Conservation (phyloP, 2,329 filamentous ascomycete species). For the Penicillium sumatraense region DNA sequence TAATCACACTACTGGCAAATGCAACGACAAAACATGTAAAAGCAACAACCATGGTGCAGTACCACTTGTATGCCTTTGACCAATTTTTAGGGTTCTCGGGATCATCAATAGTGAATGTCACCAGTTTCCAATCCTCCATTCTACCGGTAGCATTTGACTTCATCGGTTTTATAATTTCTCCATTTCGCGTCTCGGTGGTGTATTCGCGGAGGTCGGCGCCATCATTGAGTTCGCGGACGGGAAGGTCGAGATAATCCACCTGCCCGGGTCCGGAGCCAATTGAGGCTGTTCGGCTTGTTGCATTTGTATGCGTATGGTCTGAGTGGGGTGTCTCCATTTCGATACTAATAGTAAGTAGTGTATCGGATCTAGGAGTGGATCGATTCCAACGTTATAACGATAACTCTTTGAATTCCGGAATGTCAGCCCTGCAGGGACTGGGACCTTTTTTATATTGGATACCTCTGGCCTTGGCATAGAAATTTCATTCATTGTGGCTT, state of each 20-base stretch:
- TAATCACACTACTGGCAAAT: constrained; percentile 75
- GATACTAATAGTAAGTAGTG: neutral
- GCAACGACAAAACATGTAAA: constrained; percentile 75
- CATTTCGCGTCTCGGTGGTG: constrained; percentile 62
- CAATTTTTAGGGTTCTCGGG: constrained; percentile 85
- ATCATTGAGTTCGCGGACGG: constrained; percentile 66
- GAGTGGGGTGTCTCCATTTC: constrained; percentile 23
- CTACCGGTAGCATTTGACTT: constrained; percentile 60
- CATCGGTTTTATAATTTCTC: constrained; percentile 63
- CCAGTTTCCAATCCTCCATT: constrained; percentile 63
- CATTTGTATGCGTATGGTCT: constrained; percentile 12
- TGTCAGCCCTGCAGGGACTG: neutral
- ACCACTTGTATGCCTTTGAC: constrained; percentile 79
- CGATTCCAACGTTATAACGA: neutral
- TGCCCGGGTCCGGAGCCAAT: constrained; percentile 22
- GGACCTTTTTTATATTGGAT: constrained; percentile 19
- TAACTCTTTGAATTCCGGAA: neutral
- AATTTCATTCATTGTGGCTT: neutral
- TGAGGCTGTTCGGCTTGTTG: constrained; percentile 33
- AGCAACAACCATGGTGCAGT: constrained; percentile 83
- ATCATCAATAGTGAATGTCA: constrained; percentile 73
- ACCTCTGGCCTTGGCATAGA: neutral
- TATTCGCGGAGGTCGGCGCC: constrained; percentile 70
- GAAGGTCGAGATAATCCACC: constrained; percentile 61
- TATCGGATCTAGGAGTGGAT: constrained; percentile 1